These are phyloP conservation scores for Candida nemodendra DNA, from an alignment of 805 yeast species.

Conservation along the genomic window DNA sequence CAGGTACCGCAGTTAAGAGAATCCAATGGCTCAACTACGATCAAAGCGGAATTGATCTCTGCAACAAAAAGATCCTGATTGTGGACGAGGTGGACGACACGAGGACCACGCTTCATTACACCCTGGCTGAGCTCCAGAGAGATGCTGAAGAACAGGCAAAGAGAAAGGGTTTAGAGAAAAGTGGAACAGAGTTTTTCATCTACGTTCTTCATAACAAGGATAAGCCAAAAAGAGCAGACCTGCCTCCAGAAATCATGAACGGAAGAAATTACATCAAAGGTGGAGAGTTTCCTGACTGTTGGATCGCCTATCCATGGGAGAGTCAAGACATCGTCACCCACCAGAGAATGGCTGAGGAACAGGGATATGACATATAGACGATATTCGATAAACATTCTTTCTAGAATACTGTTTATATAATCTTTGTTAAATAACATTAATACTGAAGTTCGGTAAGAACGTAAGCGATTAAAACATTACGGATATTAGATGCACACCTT, in stretches of 20 bases:
- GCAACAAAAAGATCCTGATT: slow-evolving; percentile 68
- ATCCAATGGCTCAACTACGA: slow-evolving; percentile 83
- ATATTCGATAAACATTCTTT: too few species aligned
- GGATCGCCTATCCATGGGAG: slow-evolving; percentile 92
- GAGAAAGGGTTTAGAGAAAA: slow-evolving; percentile 49
- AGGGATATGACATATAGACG: slow-evolving; percentile 57
- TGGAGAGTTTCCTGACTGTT: slow-evolving; percentile 69
- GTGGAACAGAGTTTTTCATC: slow-evolving; percentile 64
- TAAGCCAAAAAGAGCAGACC: slow-evolving; percentile 68
- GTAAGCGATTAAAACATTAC: too few species aligned
- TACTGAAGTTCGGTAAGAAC: too few species aligned
- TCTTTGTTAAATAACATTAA: too few species aligned
- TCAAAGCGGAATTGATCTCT: slow-evolving; percentile 58
- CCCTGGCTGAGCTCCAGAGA: slow-evolving; percentile 68
- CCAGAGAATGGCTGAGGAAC: slow-evolving; percentile 67
- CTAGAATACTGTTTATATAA: too few species aligned
- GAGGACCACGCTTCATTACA: slow-evolving; percentile 79
- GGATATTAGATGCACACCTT: too few species aligned
- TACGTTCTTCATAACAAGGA: slow-evolving; percentile 77
- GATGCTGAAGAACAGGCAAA: slow-evolving; percentile 64
- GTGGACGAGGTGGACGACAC: slow-evolving; percentile 89
- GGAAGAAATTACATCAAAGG: slow-evolving; percentile 67
- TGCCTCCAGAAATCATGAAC: slow-evolving; percentile 62
- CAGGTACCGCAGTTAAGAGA: slow-evolving; percentile 70
- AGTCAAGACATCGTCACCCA: slow-evolving; percentile 72